Evolutionary conservation across 306 rosid genomes (phyloP), one percentile per base, ranked within the genome.

Genomic region (Echinosophora koreensis): DNA sequence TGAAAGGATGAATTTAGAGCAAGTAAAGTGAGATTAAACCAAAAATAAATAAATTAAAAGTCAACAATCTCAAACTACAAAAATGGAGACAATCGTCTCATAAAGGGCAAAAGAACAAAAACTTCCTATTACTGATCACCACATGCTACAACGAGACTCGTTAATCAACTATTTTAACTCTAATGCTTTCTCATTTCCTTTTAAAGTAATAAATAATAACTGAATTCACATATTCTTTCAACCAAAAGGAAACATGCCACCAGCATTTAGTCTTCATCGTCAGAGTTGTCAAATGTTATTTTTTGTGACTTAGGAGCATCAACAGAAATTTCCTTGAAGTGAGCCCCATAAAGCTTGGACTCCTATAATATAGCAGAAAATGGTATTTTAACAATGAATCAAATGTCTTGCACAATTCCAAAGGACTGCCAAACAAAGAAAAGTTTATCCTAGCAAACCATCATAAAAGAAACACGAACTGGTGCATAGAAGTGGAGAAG

Each of bases 321-420:
- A 5, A 51, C 90, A 35, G 96, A 8, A 73, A 96, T 96, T 84
- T 96, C 98, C 88, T 87, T 96, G 76, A 88, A 96, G 90, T 92
- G 99, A 9, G 96, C 87, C 73, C 99, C 98, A 66, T 92, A 92
- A 34, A 91, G 91, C 87, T 96, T 96, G 17, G 99, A 96, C 83
- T 96, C 98, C 99, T 91, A 80, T 16, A 62, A 18, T 41, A 34
- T 47, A 82, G 35, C n/a, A 69, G 11, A 75, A 69, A 80, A 66
- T 47, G 51, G 52, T 6, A 47, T 68, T 67, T 58, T 38, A 44
- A 18, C 14, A 70, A 49, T 35, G 76, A 59, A 71, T 44, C 39
- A 13, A 74, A 67, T 77, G 74, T 42, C 39, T 60, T 28, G 52
- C 38, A 69, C n/a, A 39, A 32, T 1, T 16, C 51, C 34, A 73